Evolutionary conservation across 257 asterid species (phyloP), one percentile per base, ranked within the genome.

Genomic region (Echium plantagineum): DNA sequence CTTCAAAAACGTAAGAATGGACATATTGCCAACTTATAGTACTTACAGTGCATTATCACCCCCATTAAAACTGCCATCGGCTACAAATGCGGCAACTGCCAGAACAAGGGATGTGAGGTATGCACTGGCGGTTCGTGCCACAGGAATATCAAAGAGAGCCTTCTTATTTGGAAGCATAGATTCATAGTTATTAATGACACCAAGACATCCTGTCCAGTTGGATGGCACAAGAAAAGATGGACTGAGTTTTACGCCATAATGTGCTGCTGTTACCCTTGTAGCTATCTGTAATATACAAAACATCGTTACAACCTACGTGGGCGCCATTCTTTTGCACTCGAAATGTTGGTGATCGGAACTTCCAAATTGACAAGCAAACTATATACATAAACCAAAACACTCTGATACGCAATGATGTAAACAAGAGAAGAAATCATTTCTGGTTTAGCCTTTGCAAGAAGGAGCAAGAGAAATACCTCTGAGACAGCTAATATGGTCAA

Each of bases 151-250:
- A 60, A 86, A 89, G 59, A 89, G 74, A 55, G 97, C 97, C 78
- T 75, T 84, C 74, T 82, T 89, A 60, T 84, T 81, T 19, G 97
- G 95, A 15, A 89, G 83, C 72, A 89, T 60, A 9, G 94, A 86
- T 72, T 89, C 97, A 7, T 81, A 89, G 61, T 89, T 86, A 57
- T 89, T 86, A 83, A 89, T 81, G 2, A 89, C 97, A 15, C 97
- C 95, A 9, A 89, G 79, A 75, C 95, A 86, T 49, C 97, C 97
- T 0, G 95, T 89, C 97, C 97, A 86, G 65, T 53, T 86, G 49
- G 95, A 89, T 1, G 97, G 95, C 49, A 89, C 93, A n/a, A 89
- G 90, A 74, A 84, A 86, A 21, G 97, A 89, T 19, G 97, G 97
- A 60, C 95, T 89, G 55, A 89, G 87, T 65, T 84, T 84, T n/a